phyloP scores from a whole-genome alignment of 2,329 filamentous ascomycete genomes.

The Fusarium liriodendri region DNA sequence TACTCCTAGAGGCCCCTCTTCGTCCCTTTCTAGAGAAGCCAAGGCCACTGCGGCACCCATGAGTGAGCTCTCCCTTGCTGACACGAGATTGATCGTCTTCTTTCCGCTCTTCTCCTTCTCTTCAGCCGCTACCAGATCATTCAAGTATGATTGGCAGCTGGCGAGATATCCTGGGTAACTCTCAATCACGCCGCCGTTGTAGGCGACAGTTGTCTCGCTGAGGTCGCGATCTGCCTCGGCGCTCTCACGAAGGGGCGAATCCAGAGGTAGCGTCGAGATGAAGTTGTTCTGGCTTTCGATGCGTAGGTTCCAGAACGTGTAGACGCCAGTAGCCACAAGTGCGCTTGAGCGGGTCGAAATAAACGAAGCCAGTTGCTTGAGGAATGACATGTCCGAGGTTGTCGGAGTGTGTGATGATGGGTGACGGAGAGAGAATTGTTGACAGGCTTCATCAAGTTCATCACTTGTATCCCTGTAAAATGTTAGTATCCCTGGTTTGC shows the following conservation, averaged over 20 bases:
- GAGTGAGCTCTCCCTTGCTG: slow-evolving; percentile 79
- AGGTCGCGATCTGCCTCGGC: slow-evolving; percentile 63
- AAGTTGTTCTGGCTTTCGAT: slow-evolving; percentile 58
- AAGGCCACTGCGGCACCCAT: slow-evolving; percentile 80
- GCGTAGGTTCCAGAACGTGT: slow-evolving; percentile 69
- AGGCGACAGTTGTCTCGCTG: slow-evolving; percentile 72
- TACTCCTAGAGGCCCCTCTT: slow-evolving; percentile 28
- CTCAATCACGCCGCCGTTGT: slow-evolving; percentile 83
- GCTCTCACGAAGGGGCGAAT: slow-evolving; percentile 53
- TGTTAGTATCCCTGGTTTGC: slow-evolving; percentile 32
- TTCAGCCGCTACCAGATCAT: slow-evolving; percentile 62
- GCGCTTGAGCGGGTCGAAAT: slow-evolving; percentile 69
- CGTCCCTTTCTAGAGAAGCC: slow-evolving; percentile 53
- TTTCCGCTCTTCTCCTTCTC: slow-evolving; percentile 49
- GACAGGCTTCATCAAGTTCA: slow-evolving; percentile 56
- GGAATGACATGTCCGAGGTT: slow-evolving; percentile 60
- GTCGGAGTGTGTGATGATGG: slow-evolving; percentile 57
- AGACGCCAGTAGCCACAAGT: slow-evolving; percentile 68
- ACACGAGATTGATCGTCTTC: slow-evolving; percentile 69
- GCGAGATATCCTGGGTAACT: slow-evolving; percentile 77
- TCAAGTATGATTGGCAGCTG: slow-evolving; percentile 71
- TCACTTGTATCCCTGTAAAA: slow-evolving; percentile 56
- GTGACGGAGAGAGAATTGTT: slow-evolving; percentile 62
- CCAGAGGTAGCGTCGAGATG: slow-evolving; percentile 43
- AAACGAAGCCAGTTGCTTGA: slow-evolving; percentile 64